These are phyloP conservation scores for Cyclocybe cylindracea DNA, from an alignment of 768 basidiomycete species.

Conservation along the genomic window DNA sequence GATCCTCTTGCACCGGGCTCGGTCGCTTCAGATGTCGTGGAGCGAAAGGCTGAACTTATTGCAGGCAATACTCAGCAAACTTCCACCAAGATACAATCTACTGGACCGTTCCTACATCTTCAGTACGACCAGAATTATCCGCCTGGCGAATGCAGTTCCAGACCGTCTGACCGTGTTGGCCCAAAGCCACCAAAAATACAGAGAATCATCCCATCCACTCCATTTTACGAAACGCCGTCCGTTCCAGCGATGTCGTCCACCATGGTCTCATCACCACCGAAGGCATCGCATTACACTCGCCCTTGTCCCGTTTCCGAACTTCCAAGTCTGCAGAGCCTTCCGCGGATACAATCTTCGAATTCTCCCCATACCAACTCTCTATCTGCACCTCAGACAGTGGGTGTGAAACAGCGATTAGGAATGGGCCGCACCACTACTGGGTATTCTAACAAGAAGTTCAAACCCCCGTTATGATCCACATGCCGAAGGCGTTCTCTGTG, in stretches of 20 bases:
- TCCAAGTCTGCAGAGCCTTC: conserved; percentile 10
- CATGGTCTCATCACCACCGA: conserved; percentile 11
- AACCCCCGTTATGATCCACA: conserved; percentile 40
- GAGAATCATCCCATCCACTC: not conserved
- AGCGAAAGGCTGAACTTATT: too few relatives aligned
- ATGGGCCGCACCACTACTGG: conserved; percentile 55
- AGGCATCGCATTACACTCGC: conserved; percentile 4
- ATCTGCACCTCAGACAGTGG: conserved; percentile 17
- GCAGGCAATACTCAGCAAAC: not conserved
- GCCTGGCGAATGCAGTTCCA: conserved; percentile 6
- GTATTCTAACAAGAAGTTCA: conserved; percentile 74
- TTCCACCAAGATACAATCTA: not conserved
- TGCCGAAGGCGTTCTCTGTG: conserved; percentile 1
- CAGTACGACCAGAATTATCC: conserved; percentile 7
- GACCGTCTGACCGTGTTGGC: not conserved
- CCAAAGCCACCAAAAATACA: not conserved
- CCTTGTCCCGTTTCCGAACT: conserved; percentile 11
- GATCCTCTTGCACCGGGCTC: too few relatives aligned
- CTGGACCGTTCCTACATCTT: not conserved
- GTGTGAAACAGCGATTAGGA: conserved; percentile 58
- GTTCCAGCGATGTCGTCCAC: conserved; percentile 5
- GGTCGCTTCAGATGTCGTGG: too few relatives aligned
- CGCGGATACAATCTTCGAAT: conserved; percentile 8
- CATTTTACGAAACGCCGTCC: conserved; percentile 8
- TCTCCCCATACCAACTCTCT: conserved; percentile 5